Evolutionary conservation across 495 filamentous ascomycete genomes (phyloP).

Genomic region (Thermochaetoides thermophila): DNA sequence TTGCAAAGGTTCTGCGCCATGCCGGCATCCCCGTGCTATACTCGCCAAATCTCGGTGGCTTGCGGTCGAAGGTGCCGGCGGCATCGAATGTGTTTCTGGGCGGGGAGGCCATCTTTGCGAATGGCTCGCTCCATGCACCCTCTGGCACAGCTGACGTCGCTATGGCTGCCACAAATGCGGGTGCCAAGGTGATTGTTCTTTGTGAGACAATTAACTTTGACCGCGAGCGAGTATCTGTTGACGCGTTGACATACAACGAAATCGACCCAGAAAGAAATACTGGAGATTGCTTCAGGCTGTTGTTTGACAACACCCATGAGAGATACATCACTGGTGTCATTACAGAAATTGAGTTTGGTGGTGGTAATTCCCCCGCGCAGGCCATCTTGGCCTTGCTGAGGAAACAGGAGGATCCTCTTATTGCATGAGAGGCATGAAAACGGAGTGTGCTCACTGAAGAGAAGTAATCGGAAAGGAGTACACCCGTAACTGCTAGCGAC

Average conservation of each 20-base stretch:
- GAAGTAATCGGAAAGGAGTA: too few species aligned
- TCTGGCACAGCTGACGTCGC: slow-evolving; percentile 80
- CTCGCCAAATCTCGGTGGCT: slow-evolving; percentile 53
- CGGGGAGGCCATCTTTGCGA: slow-evolving; percentile 80
- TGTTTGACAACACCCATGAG: slow-evolving; percentile 91
- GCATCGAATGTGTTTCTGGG: slow-evolving; percentile 75
- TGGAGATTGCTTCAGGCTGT: slow-evolving; percentile 57
- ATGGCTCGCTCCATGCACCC: slow-evolving; percentile 74
- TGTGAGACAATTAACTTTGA: slow-evolving; percentile 96
- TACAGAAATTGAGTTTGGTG: slow-evolving; percentile 52
- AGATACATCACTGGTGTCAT: slow-evolving; percentile 79
- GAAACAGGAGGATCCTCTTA: slow-evolving; percentile 35
- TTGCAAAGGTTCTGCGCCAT: slow-evolving; percentile 51
- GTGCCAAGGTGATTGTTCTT: slow-evolving; percentile 72
- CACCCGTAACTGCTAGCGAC: too few species aligned
- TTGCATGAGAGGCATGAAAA: too few species aligned
- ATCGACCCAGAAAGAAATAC: slow-evolving; percentile 45
- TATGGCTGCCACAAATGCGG: slow-evolving; percentile 62
- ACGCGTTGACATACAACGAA: slow-evolving; percentile 88
- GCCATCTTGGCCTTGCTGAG: slow-evolving; percentile 48
- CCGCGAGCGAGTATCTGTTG: slow-evolving; percentile 65
- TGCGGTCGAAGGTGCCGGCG: slow-evolving; percentile 55
- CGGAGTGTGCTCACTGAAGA: too few species aligned
- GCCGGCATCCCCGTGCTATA: slow-evolving; percentile 67
- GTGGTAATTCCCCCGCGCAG: slow-evolving; percentile 67